Base-by-base conservation (phyloP, 1,284 basidiomycete species). In the Ceratobasidium theobromae region DNA sequence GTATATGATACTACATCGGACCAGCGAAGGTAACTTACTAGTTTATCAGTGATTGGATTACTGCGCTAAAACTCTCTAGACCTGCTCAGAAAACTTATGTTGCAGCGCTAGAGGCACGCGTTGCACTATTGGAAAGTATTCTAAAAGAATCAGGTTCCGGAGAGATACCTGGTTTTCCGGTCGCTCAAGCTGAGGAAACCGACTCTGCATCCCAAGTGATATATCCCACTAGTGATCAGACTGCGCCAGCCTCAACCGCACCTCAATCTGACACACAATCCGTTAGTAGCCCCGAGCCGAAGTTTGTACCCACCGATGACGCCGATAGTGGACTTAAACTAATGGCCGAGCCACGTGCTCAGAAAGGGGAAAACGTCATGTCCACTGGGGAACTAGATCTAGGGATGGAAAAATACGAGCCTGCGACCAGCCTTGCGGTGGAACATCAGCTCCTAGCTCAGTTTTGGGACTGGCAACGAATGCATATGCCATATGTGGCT, bases 401-500 rank as follows among this genome's bases (percentile, higher is more conserved):
- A 33, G 60, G 60, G 1, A 65, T 65, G 60, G 51, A 27, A 2
- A 51, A 23, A 16, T 65, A 41, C 28, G 38, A 52, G 25, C 60
- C 60, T 40, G 32, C 43, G 1, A 18, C 40, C 21, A 65, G 40
- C 16, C 40, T 65, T 38, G 60, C 41, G 2, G 30, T 40, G 2
- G 60, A 65, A 46, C 60, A 65, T 33, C 46, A 65, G 23, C 27
- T 65, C n/a, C 51, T 65, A 6, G 60, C 60, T 21, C 51, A 65
- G 21, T 65, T 65, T 33, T 65, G 60, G 60, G 60, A 65, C 49
- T 65, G 60, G 60, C 60, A 65, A 30, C 60, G 60, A 4, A 65
- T 65, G 60, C 60, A 65, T 33, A 12, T 65, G 16, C 60, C 60
- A 6, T 65, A 53, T 23, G 60, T 65, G 18, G 60, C 60, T 2